Evolutionary conservation across 768 basidiomycete genomes (phyloP).

Genomic region (Russula compacta): DNA sequence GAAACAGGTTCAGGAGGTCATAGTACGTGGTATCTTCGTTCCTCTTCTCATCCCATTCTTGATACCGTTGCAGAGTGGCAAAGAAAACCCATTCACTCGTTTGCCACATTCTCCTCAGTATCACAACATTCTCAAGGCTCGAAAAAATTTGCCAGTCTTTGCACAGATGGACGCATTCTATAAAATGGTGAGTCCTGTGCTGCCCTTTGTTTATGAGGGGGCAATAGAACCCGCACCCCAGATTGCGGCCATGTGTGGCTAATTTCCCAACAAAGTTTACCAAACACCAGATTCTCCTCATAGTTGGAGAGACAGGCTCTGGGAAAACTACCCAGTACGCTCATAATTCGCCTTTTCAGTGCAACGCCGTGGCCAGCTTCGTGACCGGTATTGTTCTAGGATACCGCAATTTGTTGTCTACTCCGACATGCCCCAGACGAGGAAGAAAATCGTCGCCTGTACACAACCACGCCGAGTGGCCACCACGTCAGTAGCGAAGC

Average conservation of each 20-base stretch:
- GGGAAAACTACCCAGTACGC: conserved; percentile 93
- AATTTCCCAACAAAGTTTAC: conserved; percentile 43
- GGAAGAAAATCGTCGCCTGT: conserved; percentile 87
- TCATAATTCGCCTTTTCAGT: not conserved
- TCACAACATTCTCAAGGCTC: conserved; percentile 72
- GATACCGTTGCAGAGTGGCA: conserved; percentile 46
- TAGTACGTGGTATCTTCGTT: conserved; percentile 28
- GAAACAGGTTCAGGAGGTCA: conserved; percentile 31
- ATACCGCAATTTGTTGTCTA: conserved; percentile 96
- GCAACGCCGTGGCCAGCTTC: not conserved
- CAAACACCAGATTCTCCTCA: conserved; percentile 76
- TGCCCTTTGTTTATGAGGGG: conserved; percentile 17
- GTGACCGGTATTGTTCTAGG: conserved; percentile 33
- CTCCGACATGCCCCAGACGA: conserved; percentile 85
- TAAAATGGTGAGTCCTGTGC: conserved; percentile 56
- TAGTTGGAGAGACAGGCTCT: conserved; percentile 92
- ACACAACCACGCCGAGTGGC: conserved; percentile 96
- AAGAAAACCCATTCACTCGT: conserved; percentile 85
- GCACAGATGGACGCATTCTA: conserved; percentile 90
- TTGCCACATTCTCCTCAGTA: conserved; percentile 68
- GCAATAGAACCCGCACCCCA: conserved; percentile 25
- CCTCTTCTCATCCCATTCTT: not conserved
- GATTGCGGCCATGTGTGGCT: conserved; percentile 21
- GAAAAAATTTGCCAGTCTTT: conserved; percentile 87
- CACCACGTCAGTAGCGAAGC: conserved; percentile 96